Base-by-base conservation (phyloP, 2,329 filamentous ascomycete species). In the Aspergillus sp. region DNA sequence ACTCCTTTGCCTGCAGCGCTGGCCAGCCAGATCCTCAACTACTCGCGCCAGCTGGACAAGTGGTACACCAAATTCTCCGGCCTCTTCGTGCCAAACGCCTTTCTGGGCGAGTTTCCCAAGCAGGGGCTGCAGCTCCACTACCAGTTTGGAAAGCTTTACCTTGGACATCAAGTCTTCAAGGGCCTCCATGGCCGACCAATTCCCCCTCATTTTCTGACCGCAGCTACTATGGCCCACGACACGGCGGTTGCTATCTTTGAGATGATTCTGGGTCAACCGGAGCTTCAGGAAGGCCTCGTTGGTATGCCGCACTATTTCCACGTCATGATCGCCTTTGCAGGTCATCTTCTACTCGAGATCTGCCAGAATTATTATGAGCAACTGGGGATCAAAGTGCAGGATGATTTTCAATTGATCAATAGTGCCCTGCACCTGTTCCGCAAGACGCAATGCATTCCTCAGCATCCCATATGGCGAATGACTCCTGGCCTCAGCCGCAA, bases 161-260 rank as follows among this genome's bases (percentile, higher is more conserved):
- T 83, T 1, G 79, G 80, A 25, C 81, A 82, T 6, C 79, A 82
- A 51, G 80, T 80, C 13, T 76, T 83, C 31, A 77, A 81, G 22
- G 78, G 80, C 2, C 72, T 81, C 3, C 69, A 71, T n/a, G 62
- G 71, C 62, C 60, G 76, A 71, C 64, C 76, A 5, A 75, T 77
- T 25, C 74, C 74, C 4, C 66, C 73, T 11, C 70, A 74, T 54
- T 76, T 77, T 30, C 54, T 68, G 23, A 64, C 65, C 7, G 68
- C 71, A 7, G 70, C 71, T 2, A 59, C 62, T 9, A 70, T 70
- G 65, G 71, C 70, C n/a, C 70, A 72, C 19, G 70, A 70, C 17
- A 74, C 74, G 1, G 78, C 78, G 0, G 69, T 75, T 4, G 70
- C 73, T 1, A 78, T 79, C 56, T 72, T 80, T n/a, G 73, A 76